Conservation (phyloP, 1,139 yeast genomes). For the Blastobotrys indianensis region DNA sequence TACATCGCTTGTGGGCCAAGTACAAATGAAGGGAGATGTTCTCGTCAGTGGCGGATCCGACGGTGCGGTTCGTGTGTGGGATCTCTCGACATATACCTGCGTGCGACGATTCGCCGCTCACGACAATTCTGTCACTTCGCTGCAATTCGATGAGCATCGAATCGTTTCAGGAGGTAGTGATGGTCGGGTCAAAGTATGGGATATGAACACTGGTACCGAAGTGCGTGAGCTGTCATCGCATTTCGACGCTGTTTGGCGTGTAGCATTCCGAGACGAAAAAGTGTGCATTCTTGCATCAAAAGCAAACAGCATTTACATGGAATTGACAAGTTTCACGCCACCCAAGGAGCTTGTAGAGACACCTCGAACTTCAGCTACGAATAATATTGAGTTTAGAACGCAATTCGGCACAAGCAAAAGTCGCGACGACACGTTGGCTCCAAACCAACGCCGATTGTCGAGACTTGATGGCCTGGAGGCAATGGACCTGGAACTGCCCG, state of each 20-base stretch:
- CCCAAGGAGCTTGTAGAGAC: constrained; percentile 19
- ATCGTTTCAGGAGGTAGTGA: constrained; percentile 86
- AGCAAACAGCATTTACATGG: constrained; percentile 33
- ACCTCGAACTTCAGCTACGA: background rate
- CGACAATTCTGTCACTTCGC: constrained; percentile 74
- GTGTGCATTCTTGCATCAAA: constrained; percentile 37
- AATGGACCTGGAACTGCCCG: constrained; percentile 1
- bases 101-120: constrained; percentile 85
- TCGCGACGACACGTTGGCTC: constrained; percentile 5
- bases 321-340: constrained; percentile 35
- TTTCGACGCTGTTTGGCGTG: constrained; percentile 40
- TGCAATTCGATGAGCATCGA: constrained; percentile 79
- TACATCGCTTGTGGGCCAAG: constrained; percentile 64
- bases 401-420: background rate
- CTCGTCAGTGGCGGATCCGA: constrained; percentile 95
- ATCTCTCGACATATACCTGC: constrained; percentile 79
- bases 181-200: constrained; percentile 92
- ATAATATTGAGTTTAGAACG: constrained; percentile 2
- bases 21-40: constrained; percentile 80
- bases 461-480: background rate
- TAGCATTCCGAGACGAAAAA: constrained; percentile 38
- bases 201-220: constrained; percentile 62
- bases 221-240: constrained; percentile 35
- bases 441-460: background rate
- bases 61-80: constrained; percentile 88